phyloP scores from a whole-genome alignment of 1,284 basidiomycete genomes.

The Pseudozyma tsukubaensis region DNA sequence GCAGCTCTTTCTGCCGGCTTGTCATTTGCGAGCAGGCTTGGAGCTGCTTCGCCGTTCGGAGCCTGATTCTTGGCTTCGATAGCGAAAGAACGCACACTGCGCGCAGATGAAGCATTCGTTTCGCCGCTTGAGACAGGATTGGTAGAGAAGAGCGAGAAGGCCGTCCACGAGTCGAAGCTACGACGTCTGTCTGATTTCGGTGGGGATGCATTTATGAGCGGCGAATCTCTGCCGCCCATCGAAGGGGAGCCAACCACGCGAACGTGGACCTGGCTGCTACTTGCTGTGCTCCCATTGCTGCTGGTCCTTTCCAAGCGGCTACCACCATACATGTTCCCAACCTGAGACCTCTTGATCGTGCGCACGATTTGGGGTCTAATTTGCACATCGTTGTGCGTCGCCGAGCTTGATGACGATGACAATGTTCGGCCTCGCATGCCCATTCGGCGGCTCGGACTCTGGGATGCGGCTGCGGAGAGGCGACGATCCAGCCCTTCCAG shows the following conservation, averaged over 20 bases:
- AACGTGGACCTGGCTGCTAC: slow-evolving; percentile 26
- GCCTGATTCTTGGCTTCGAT: background rate
- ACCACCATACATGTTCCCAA: slow-evolving; percentile 6
- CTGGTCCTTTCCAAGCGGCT: slow-evolving; percentile 26
- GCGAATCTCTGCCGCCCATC: slow-evolving; percentile 3
- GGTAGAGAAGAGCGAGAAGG: slow-evolving; percentile 31
- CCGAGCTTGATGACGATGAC: slow-evolving; percentile 27
- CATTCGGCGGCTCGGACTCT: slow-evolving; percentile 15
- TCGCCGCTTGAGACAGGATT: slow-evolving; percentile 1
- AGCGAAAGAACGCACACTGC: background rate
- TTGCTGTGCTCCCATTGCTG: slow-evolving; percentile 25
- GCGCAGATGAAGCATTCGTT: background rate
- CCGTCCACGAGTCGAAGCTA: slow-evolving; percentile 35
- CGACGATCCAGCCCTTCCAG: slow-evolving; percentile 15
- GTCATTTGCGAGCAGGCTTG: too few relatives aligned
- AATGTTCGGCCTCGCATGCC: slow-evolving; percentile 18
- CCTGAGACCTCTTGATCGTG: slow-evolving; percentile 28
- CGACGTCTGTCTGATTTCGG: slow-evolving; percentile 14
- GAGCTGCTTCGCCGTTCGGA: background rate
- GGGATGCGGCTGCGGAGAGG: slow-evolving; percentile 14
- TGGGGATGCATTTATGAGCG: slow-evolving; percentile 13
- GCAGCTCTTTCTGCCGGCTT: too few relatives aligned
- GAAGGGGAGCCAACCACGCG: slow-evolving; percentile 29
- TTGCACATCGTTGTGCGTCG: slow-evolving; percentile 29
- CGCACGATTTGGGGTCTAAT: slow-evolving; percentile 42